Evolutionary conservation across 441 rosid genomes (phyloP), one percentile per base, ranked within the genome.

Genomic region (Daphne laureola): DNA sequence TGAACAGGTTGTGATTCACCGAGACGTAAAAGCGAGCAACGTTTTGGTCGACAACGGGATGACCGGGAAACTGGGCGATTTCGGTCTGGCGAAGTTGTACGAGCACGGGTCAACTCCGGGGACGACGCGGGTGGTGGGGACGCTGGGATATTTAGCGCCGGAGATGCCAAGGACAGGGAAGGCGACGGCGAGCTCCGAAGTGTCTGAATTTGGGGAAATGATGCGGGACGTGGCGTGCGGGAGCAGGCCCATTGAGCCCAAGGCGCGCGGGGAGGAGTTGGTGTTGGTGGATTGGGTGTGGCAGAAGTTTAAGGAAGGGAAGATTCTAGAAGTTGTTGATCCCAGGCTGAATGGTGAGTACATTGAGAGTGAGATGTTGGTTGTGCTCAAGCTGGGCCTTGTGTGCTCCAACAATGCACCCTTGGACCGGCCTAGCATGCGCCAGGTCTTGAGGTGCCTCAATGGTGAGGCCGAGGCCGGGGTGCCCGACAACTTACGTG

Each of bases 121-220:
- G 18, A 87, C 98, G 1, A 87, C 96, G 0, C 69, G 81, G n/a
- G 90, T 91, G 0, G 96, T 86, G 36, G 95, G 98, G 16, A 91
- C 98, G 2, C 62, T 87, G 53, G 96, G 98, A 0, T 91, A 91
- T 70, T 58, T 91, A 21, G 96, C 98, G 21, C 98, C 98, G 2
- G 98, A 91, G 59, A 65, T 79, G 14, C 70, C 93, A 8, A 56
- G 86, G 54, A 82, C 93, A 2, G 98, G 96, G 21, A 90, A 83
- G 71, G 85, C 96, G 12, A 79, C 92, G 0, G 51, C 71, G 0
- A 62, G 84, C 53, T 77, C 95, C 0, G 98, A 91, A 60, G 93
- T 91, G 61, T 91, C 59, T 14, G 96, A 95, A 7, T 85, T 83
- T 42, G 98, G 98, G 5, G 96, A 92, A 11, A 63, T 91, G 16